Evolutionary conservation across 164 flowering plant genomes (phyloP).

Genomic region (Sedum album): DNA sequence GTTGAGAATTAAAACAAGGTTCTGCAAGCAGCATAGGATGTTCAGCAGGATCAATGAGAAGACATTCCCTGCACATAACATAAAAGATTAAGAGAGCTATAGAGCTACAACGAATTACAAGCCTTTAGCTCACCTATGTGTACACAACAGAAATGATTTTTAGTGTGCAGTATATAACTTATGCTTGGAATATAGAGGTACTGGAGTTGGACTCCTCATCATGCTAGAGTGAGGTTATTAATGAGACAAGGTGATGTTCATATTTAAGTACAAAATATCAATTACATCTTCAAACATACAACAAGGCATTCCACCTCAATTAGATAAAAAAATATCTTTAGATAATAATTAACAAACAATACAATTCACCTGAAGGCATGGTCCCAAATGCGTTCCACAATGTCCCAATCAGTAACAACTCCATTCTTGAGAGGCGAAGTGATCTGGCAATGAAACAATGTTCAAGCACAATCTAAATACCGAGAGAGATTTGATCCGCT

Average conservation of each 20-base stretch:
- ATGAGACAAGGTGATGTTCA: not conserved
- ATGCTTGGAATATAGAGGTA: not conserved
- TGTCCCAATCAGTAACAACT: slow-evolving; percentile 85
- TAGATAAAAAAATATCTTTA: not conserved
- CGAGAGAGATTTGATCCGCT: not conserved
- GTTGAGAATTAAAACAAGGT: slow-evolving; percentile 75
- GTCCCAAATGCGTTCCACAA: slow-evolving; percentile 90
- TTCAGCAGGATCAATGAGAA: slow-evolving; percentile 84
- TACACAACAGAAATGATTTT: no score
- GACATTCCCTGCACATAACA: slow-evolving; percentile 52
- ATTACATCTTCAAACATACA: not conserved
- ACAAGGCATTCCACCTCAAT: not conserved
- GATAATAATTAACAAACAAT: not conserved
- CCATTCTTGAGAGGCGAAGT: slow-evolving; percentile 86
- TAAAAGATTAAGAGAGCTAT: not conserved
- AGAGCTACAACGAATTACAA: no score
- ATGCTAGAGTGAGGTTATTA: not conserved
- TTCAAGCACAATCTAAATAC: not conserved
- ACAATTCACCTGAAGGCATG: slow-evolving; percentile 74
- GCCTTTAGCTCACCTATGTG: no score
- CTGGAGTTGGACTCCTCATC: not conserved
- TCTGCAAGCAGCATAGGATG: slow-evolving; percentile 99
- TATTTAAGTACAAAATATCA: not conserved
- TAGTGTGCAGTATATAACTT: no score
- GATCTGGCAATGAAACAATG: slow-evolving; percentile 35